Evolutionary conservation across 441 rosid genomes (phyloP).

Genomic region (Mallotus repandus): DNA sequence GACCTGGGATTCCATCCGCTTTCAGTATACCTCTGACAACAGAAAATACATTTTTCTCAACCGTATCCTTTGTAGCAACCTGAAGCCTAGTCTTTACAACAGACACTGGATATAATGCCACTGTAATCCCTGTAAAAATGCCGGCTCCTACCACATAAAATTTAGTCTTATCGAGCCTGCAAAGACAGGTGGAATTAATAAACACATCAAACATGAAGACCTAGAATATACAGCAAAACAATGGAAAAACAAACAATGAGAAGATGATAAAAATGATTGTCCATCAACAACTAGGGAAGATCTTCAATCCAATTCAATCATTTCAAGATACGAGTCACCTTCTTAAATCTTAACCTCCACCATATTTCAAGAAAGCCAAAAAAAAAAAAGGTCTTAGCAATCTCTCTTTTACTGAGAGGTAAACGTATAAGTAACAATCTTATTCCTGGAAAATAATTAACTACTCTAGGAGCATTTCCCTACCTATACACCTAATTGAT

Average conservation of each 20-base stretch:
- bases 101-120: slow-evolving; percentile 84
- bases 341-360: no score
- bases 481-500: no score
- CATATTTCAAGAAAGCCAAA: no score
- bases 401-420: no score
- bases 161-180: slow-evolving; percentile 90
- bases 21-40: slow-evolving; percentile 65
- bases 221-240: neutral
- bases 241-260: neutral
- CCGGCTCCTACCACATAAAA: slow-evolving; percentile 96
- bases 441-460: no score
- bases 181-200: slow-evolving; percentile 18
- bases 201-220: slow-evolving; percentile 15
- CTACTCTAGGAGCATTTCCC: no score
- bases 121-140: slow-evolving; percentile 89
- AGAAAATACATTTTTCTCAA: slow-evolving; percentile 67
- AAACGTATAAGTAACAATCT: no score
- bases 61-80: slow-evolving; percentile 84
- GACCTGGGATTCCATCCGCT: slow-evolving; percentile 89
- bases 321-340: no score
- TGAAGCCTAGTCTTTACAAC: slow-evolving; percentile 91
- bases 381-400: no score
- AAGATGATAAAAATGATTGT: neutral
- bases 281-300: neutral
- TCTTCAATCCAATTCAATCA: no score